These are phyloP conservation scores for Emergomyces orientalis DNA, from an alignment of 2,329 filamentous ascomycete species.

Conservation along the genomic window DNA sequence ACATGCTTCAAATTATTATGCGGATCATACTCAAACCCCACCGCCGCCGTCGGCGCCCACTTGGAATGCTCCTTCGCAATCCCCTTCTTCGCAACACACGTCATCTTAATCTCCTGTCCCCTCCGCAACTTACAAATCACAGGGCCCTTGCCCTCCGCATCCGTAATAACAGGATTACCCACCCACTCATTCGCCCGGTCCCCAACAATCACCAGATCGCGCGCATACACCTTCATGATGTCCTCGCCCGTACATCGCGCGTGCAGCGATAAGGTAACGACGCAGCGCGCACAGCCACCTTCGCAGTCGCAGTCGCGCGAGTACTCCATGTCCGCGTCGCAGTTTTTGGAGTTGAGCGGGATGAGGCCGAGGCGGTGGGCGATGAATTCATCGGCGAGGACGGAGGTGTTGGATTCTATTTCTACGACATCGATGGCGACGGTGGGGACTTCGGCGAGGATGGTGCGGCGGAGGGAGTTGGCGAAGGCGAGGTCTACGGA, in stretches of 20 bases:
- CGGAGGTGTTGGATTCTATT: conserved; percentile 91
- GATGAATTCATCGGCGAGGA: conserved; percentile 95
- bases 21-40: conserved; percentile 97
- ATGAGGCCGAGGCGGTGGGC: conserved; percentile 83
- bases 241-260: conserved; percentile 78
- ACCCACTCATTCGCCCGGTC: conserved; percentile 63
- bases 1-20: conserved; percentile 91
- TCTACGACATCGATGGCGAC: conserved; percentile 91
- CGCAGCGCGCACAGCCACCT: conserved; percentile 85
- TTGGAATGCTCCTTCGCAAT: conserved; percentile 99
- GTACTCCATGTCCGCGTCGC: conserved; percentile 71
- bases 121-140: conserved; percentile 84
- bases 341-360: conserved; percentile 81
- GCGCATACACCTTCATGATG: conserved; percentile 87
- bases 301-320: conserved; percentile 95
- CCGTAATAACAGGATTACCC: conserved; percentile 72
- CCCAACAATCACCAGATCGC: conserved; percentile 68
- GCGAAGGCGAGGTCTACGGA: conserved; percentile 87
- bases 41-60: conserved; percentile 85
- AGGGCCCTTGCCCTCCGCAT: conserved; percentile 69
- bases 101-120: conserved; percentile 82
- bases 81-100: conserved; percentile 92
- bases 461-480: conserved; percentile 93
- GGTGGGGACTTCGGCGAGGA: conserved; percentile 88
- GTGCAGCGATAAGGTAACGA: conserved; percentile 72